Evolutionary conservation across 2,329 filamentous ascomycete species (phyloP), one percentile per base, ranked within the genome.

Genomic region (Didymella pomorum): DNA sequence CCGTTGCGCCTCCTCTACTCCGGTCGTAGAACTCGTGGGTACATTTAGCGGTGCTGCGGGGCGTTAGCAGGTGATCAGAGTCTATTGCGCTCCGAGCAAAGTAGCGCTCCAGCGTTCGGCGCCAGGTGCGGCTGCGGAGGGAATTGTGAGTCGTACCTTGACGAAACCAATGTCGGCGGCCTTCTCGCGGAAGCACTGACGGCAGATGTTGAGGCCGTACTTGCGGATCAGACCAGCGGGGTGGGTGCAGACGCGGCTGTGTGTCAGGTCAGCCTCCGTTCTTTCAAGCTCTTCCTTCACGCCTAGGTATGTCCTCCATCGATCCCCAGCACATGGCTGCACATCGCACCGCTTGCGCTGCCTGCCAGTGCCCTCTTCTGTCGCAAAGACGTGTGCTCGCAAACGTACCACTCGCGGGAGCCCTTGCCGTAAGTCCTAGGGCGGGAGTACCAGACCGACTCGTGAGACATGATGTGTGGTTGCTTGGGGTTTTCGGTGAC

Each of bases 221-320:
- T 99, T 99, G 87, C 95, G 93, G 89, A 99, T 97, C 75, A 99
- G 89, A 96, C 95, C 95, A 79, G 95, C 94, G 80, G 87, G 89
- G 91, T 99, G 94, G 80, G 93, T 92, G 92, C 89, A 91, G 79
- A 91, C 88, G 79, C 89, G 89, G 86, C 89, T 91, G 77, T 70
- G 49, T 63, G 57, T 63, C 65, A 53, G 45, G 67, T 76, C 68
- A 76, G 75, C 67, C 59, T 63, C 60, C 44, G 54, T 55, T 61
- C 57, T 55, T 25, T 48, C 41, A 29, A 41, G 9, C n/a, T 33
- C 54, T 42, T 52, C 37, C 41, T 43, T 26, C 41, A 25, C 31
- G 12, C 9, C 35, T 54, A 39, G 51, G 35, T 52, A 25, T 51
- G 35, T 18, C 43, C 51, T 58, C 45, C 60, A 18, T 58, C 49